Percentiles rank a stretch among this genome's conserved stretches.
Conservation (phyloP, 2,329 filamentous ascomycete genomes). For the Fusarium succisae region DNA sequence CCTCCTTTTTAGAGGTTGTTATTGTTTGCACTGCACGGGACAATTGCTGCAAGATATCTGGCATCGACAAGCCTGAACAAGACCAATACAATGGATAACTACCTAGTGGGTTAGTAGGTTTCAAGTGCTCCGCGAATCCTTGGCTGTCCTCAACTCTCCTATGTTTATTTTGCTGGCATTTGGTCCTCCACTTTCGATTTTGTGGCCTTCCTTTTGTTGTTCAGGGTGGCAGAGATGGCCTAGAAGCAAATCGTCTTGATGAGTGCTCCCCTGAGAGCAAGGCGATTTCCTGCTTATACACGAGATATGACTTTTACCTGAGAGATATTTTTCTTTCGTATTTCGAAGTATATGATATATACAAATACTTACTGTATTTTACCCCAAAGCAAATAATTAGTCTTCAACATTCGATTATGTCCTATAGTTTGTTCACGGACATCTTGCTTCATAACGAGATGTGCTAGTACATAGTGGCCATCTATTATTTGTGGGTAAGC, state of each 20-base stretch:
- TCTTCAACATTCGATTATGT: not conserved
- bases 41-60: not conserved
- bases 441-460: not conserved
- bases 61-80: not conserved
- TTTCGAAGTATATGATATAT: not conserved
- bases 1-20: not conserved
- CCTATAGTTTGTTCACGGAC: not conserved
- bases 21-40: not conserved
- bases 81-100: not conserved
- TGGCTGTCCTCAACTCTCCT: not conserved
- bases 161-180: not conserved
- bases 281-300: not conserved
- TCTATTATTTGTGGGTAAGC: not conserved
- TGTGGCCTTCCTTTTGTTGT: not conserved
- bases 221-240: not conserved
- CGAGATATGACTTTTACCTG: not conserved
- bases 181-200: not conserved
- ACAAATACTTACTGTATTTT: no score
- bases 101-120: no score
- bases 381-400: no score
- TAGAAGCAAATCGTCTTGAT: not conserved
- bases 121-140: not conserved
- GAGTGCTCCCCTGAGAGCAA: not conserved
- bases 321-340: not conserved
- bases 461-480: not conserved